Percentiles rank a stretch among this genome's conserved stretches.
Conservation (phyloP, 129 eudicot species). For the Tagetes patula region DNA sequence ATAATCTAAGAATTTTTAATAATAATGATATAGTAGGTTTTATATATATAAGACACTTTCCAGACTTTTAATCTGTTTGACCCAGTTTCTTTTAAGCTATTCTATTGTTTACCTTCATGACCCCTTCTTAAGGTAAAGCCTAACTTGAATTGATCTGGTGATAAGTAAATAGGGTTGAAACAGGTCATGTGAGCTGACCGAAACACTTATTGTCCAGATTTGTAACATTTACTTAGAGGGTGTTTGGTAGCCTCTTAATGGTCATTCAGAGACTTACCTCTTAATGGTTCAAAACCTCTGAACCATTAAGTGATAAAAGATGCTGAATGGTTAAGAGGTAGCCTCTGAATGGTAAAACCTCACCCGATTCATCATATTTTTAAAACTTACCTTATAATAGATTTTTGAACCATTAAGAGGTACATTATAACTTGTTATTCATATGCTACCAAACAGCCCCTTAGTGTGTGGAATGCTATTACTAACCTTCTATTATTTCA, state of each 20-base stretch:
- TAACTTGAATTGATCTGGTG: background rate
- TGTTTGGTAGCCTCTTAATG: too few species aligned
- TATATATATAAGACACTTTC: background rate
- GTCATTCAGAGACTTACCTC: too few species aligned
- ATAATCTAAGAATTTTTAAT: background rate
- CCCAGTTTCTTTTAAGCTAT: background rate
- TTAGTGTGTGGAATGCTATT: background rate
- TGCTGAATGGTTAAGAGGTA: too few species aligned
- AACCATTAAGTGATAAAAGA: too few species aligned
- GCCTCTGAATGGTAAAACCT: too few species aligned
- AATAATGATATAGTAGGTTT: background rate
- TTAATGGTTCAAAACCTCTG: too few species aligned
- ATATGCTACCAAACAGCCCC: background rate
- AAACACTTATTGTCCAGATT: background rate
- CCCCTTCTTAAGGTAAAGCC: background rate
- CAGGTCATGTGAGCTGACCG: background rate
- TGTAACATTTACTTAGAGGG: too few species aligned
- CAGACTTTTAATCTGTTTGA: background rate
- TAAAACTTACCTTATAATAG: too few species aligned
- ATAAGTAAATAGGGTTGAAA: background rate
- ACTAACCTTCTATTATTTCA: conserved; percentile 1
- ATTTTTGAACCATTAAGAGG: too few species aligned
- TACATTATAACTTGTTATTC: too few species aligned
- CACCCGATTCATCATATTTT: too few species aligned
- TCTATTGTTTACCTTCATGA: background rate